Percentiles rank a stretch among this genome's conserved stretches.
These are phyloP conservation scores for Colletotrichum karsti DNA, from an alignment of 2,329 filamentous ascomycete species.

Conservation along the genomic window DNA sequence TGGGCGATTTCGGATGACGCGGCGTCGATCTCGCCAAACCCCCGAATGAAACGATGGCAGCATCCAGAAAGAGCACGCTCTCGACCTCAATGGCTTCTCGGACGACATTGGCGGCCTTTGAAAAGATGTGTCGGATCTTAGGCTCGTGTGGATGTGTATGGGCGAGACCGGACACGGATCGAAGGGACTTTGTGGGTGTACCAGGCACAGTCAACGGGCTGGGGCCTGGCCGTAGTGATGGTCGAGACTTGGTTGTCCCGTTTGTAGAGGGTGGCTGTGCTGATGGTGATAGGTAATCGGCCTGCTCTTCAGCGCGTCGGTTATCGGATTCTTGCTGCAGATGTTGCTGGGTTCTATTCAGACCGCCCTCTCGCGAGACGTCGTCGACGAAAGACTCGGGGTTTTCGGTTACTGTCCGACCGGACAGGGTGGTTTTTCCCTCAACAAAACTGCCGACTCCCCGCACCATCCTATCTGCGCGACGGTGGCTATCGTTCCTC, in stretches of 20 bases:
- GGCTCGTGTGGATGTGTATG: fast-evolving
- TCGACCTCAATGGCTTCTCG: conserved; percentile 47
- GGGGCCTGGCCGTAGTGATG: fast-evolving
- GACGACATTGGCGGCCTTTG: conserved; percentile 54
- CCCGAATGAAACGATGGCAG: conserved; percentile 35
- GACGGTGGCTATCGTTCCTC: conserved; percentile 34
- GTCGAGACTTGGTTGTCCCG: background rate
- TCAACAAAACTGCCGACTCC: conserved; percentile 47
- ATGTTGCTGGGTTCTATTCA: conserved; percentile 29
- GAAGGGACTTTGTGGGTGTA: background rate
- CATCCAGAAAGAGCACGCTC: conserved; percentile 25
- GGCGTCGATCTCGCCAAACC: conserved; percentile 29
- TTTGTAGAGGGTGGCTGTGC: background rate
- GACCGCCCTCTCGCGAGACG: conserved; percentile 20
- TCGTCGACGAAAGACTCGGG: conserved; percentile 15
- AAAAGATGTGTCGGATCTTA: conserved; percentile 42
- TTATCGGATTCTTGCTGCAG: background rate
- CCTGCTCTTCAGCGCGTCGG: background rate
- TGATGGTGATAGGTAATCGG: background rate
- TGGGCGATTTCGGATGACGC: background rate
- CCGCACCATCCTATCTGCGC: conserved; percentile 45
- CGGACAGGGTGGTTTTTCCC: conserved; percentile 37
- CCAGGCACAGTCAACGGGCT: background rate
- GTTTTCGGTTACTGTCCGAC: conserved; percentile 12
- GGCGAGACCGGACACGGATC: background rate